Conservation (phyloP, 2,329 filamentous ascomycete species). For the Colletotrichum tanaceti region DNA sequence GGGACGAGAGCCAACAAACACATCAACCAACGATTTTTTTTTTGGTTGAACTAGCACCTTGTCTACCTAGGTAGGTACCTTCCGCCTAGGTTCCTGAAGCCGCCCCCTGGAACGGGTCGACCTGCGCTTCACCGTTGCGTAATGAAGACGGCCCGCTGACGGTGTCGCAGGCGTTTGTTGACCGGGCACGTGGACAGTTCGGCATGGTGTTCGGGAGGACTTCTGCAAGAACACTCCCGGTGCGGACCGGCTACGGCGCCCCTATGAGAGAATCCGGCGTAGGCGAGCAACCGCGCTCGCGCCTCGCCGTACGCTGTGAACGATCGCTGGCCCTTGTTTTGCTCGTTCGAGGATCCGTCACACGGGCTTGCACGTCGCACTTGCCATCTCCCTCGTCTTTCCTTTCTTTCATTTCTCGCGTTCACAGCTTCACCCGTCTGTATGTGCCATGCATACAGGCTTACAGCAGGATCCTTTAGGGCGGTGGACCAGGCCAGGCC, state of each 20-base stretch:
- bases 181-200: not conserved
- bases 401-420: too few species aligned
- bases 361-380: not conserved
- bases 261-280: not conserved
- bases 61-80: not conserved
- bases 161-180: not conserved
- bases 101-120: not conserved
- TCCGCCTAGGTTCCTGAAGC: not conserved
- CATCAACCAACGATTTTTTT: not conserved
- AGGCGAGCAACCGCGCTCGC: not conserved
- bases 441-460: not conserved
- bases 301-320: constrained; percentile 6
- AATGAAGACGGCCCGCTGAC: not conserved
- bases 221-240: not conserved
- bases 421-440: not conserved
- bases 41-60: not conserved
- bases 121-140: not conserved
- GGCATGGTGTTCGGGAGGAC: not conserved
- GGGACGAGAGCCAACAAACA: not conserved
- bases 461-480: not conserved
- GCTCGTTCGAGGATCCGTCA: constrained; percentile 10
- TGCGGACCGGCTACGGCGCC: constrained; percentile 8
- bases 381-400: too few species aligned
- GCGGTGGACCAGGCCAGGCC: too few species aligned
- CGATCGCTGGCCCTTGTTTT: constrained; percentile 1